Evolutionary conservation across 2,329 filamentous ascomycete species (phyloP), one percentile per base, ranked within the genome.

Genomic region (Pyricularia grisea): DNA sequence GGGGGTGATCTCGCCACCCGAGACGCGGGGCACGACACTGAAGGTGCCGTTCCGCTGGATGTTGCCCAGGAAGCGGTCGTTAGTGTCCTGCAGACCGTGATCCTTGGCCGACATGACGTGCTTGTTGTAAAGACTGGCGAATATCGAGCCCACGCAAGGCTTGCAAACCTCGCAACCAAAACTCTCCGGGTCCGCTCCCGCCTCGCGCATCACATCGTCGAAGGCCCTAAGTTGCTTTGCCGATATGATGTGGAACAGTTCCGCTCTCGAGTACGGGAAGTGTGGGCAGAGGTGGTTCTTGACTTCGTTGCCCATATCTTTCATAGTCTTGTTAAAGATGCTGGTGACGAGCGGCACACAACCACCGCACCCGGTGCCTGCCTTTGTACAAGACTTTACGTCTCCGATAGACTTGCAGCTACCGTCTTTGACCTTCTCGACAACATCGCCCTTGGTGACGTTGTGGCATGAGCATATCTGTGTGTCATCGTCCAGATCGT

Each of bases 401-500:
- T 94, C 90, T 68, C 88, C 90, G 64, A 97, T 86, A 30, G 90
- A 90, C 76, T 91, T 95, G 83, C 92, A 96, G 2, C 85, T 88
- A 58, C 92, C 93, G 68, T 90, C 88, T 74, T 94, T 94, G 76
- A 94, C 87, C 1, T 82, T 82, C 4, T 85, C 85, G 64, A 90
- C 87, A 0, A 97, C 83, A 73, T 94, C 92, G 20, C 91, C 91
- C 77, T 97, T 97, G 28, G 88, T 90, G 61, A 97, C 93, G 76
- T 97, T 97, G 82, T 97, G 93, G 74, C 93, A 97, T 1, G 92
- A 95, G 78, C 93, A 97, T 71, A 97, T 90, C 76, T 97, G 94
- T 0, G 92, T 92, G 75, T 95, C 92, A 73, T 95, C 92, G 67
- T 90, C 86, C 72, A 97, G 84, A 74, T 97, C 92, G 73, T 92